Evolutionary conservation across 805 yeast species (phyloP).

Genomic region (Pichia scutulata): DNA sequence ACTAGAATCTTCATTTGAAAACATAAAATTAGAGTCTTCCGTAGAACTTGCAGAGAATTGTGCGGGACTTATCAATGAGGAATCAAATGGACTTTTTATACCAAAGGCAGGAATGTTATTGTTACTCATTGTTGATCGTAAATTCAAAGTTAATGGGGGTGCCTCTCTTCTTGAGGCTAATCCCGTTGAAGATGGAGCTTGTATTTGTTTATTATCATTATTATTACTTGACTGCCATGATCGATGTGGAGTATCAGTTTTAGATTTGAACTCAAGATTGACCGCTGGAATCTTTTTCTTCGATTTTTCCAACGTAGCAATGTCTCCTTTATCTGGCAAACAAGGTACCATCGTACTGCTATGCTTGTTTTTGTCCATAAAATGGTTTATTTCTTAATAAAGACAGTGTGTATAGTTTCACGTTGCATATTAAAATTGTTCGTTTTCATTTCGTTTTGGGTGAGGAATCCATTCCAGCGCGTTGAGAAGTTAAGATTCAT

Average conservation of each 20-base stretch:
- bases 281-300: background rate
- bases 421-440: background rate
- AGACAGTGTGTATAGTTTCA: background rate
- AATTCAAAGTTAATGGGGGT: constrained; percentile 1
- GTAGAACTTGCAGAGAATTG: constrained; percentile 8
- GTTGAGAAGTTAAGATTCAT: background rate
- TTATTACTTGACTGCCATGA: background rate
- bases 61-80: constrained; percentile 3
- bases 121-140: background rate
- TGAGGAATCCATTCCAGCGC: background rate
- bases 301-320: background rate
- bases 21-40: constrained; percentile 2
- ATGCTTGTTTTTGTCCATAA: background rate
- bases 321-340: background rate
- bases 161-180: background rate
- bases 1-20: background rate
- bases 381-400: background rate
- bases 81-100: background rate
- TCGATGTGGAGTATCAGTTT: background rate
- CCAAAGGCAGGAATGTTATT: background rate
- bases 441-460: background rate
- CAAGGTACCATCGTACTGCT: background rate
- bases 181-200: background rate
- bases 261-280: background rate
- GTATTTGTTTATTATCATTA: background rate